A percentile compares a stretch with the other conserved stretches of the same genome.
Evolutionary conservation across 176 grass and related monocot species (phyloP).

Genomic region (Avena atlantica): DNA sequence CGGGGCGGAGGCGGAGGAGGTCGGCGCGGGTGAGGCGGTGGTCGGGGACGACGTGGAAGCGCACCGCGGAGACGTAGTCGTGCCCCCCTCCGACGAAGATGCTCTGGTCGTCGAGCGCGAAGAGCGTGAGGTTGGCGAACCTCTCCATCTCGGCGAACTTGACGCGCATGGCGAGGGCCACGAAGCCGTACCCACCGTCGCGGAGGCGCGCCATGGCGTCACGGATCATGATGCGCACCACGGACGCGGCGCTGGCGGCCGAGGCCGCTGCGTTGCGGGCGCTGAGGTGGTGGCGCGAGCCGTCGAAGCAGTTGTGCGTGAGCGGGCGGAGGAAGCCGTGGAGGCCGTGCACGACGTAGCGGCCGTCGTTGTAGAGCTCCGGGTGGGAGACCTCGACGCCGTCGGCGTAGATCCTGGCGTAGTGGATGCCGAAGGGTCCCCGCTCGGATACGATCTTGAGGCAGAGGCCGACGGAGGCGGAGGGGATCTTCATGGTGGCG

Average conservation of each 20-base stretch:
- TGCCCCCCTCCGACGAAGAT: slow-evolving; percentile 75
- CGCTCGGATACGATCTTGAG: slow-evolving; percentile 57
- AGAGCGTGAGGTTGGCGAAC: slow-evolving; percentile 69
- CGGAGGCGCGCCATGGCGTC: slow-evolving; percentile 74
- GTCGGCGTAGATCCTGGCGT: slow-evolving; percentile 61
- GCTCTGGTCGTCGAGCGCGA: slow-evolving; percentile 67
- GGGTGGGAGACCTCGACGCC: slow-evolving; percentile 67
- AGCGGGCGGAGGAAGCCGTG: slow-evolving; percentile 63
- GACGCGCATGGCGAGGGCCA: slow-evolving; percentile 75
- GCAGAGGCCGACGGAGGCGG: slow-evolving; percentile 66
- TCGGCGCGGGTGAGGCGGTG: slow-evolving; percentile 59
- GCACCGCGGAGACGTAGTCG: slow-evolving; percentile 64
- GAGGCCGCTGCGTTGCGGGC: slow-evolving; percentile 6
- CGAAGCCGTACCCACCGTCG: slow-evolving; percentile 72
- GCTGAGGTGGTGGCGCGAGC: slow-evolving; percentile 8
- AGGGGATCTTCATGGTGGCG: slow-evolving; percentile 55
- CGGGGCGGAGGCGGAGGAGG: slow-evolving; percentile 52
- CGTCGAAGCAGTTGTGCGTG: slow-evolving; percentile 62
- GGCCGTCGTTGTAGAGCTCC: slow-evolving; percentile 81
- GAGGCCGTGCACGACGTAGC: slow-evolving; percentile 77
- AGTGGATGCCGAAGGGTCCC: slow-evolving; percentile 41
- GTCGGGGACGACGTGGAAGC: slow-evolving; percentile 71
- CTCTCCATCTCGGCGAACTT: slow-evolving; percentile 68
- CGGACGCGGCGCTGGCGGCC: slow-evolving; percentile 32
- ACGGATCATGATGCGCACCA: slow-evolving; percentile 73